Conservation (phyloP, 768 basidiomycete species). For the Leccinum variicolor region DNA sequence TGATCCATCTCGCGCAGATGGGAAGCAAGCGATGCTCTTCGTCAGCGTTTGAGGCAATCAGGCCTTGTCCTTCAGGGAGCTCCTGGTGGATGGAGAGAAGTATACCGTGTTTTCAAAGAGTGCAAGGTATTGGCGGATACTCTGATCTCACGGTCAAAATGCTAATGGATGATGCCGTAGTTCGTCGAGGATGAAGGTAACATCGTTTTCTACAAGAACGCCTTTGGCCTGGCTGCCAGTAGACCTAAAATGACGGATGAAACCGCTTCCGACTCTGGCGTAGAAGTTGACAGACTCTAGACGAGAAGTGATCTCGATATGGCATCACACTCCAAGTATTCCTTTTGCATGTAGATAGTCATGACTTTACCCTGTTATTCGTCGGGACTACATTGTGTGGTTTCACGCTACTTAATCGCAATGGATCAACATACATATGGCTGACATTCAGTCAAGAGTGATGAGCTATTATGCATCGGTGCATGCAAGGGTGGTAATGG, state of each 20-base stretch:
- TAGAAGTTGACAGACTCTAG: conserved; percentile 48
- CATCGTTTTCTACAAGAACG: conserved; percentile 90
- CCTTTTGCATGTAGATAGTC: conserved; percentile 7
- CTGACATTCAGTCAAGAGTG: background rate
- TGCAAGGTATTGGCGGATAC: conserved; percentile 54
- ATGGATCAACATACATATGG: background rate
- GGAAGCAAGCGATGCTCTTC: conserved; percentile 88
- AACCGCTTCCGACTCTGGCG: conserved; percentile 61
- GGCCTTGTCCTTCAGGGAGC: conserved; percentile 64
- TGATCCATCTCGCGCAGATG: conserved; percentile 45
- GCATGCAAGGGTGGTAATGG: background rate
- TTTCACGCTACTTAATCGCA: background rate
- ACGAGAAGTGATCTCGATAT: conserved; percentile 6
- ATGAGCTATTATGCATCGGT: background rate
- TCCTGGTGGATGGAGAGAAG: conserved; percentile 78
- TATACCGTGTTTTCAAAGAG: conserved; percentile 70
- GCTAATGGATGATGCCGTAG: conserved; percentile 27
- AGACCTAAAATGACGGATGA: conserved; percentile 63
- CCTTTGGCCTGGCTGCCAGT: conserved; percentile 68
- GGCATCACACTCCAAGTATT: background rate
- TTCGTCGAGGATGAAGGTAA: conserved; percentile 95
- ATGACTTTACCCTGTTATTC: background rate
- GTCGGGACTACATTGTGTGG: background rate
- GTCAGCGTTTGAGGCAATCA: conserved; percentile 59
- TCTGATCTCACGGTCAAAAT: background rate